phyloP scores from a whole-genome alignment of 148 eudicot species.

The Chenopodium formosanum region DNA sequence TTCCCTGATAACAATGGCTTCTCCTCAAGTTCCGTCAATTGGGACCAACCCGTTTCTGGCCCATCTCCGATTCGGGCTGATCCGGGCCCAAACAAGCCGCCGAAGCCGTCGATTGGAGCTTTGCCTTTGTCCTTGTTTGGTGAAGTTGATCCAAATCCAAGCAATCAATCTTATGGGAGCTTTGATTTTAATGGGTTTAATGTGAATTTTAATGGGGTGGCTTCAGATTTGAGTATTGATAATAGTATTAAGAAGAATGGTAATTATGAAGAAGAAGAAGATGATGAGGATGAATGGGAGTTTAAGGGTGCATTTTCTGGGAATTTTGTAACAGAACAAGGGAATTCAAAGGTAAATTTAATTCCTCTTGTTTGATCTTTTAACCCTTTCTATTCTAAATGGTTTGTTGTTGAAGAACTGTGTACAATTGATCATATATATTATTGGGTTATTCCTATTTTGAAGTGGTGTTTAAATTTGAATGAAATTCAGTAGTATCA shows the following conservation, averaged over 20 bases:
- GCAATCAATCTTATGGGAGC: slow-evolving; percentile 13
- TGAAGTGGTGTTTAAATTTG: not conserved
- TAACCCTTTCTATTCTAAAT: no score
- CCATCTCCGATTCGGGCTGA: slow-evolving; percentile 7
- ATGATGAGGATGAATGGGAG: slow-evolving; percentile 71
- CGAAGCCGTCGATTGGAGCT: slow-evolving; percentile 52
- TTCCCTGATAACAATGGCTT: slow-evolving; percentile 15
- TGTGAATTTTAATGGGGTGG: slow-evolving; percentile 23
- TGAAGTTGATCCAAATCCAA: slow-evolving; percentile 18
- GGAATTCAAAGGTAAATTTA: slow-evolving; percentile 38
- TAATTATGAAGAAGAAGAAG: slow-evolving; percentile 37
- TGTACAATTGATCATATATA: not conserved
- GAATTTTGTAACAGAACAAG: slow-evolving; percentile 13
- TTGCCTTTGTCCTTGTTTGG: slow-evolving; percentile 76
- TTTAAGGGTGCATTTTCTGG: slow-evolving; percentile 57
- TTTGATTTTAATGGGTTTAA: slow-evolving; percentile 20
- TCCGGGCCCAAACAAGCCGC: slow-evolving; percentile 15
- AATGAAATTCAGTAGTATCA: not conserved
- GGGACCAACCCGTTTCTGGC: not conserved
- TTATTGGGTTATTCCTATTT: no score
- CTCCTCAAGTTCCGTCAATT: slow-evolving; percentile 6
- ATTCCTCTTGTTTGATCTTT: no score
- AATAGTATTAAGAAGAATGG: not conserved
- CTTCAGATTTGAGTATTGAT: slow-evolving; percentile 15
- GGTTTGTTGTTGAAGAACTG: no score